phyloP scores from a whole-genome alignment of 441 rosid genomes.

The Breynia disticha region DNA sequence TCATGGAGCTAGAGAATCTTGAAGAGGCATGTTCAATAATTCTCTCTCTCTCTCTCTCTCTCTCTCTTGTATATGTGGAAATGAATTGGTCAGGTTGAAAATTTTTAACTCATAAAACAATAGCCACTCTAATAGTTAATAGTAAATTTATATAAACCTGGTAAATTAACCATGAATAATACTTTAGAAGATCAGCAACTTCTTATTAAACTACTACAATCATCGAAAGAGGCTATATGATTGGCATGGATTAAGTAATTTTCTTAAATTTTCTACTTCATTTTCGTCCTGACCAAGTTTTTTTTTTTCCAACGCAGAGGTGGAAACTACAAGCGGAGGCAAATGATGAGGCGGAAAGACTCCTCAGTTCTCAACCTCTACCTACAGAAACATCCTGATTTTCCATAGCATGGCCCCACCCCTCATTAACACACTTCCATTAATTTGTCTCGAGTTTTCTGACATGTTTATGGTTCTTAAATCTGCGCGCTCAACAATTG shows the following conservation, averaged over 20 bases:
- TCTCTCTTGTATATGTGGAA: neutral
- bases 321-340: conserved; percentile 95
- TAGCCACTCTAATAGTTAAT: neutral
- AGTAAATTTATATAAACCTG: neutral
- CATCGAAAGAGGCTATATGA: neutral
- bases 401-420: neutral
- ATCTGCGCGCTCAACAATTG: neutral
- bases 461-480: neutral
- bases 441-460: neutral
- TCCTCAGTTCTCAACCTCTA: conserved; percentile 55
- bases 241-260: neutral
- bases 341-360: conserved; percentile 89
- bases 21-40: conserved; percentile 53
- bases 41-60: conserved; percentile 5
- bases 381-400: conserved; percentile 18
- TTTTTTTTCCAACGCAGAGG: conserved; percentile 33
- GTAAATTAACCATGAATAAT: too few species aligned
- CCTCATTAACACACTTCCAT: conserved; percentile 2
- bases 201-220: neutral
- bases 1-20: conserved; percentile 93
- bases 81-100: neutral
- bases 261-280: neutral
- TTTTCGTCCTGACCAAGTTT: neutral
- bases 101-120: neutral
- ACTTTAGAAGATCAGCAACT: too few species aligned